phyloP scores from a whole-genome alignment of 2,329 filamentous ascomycete genomes.

The Simplicillium aogashimaense region DNA sequence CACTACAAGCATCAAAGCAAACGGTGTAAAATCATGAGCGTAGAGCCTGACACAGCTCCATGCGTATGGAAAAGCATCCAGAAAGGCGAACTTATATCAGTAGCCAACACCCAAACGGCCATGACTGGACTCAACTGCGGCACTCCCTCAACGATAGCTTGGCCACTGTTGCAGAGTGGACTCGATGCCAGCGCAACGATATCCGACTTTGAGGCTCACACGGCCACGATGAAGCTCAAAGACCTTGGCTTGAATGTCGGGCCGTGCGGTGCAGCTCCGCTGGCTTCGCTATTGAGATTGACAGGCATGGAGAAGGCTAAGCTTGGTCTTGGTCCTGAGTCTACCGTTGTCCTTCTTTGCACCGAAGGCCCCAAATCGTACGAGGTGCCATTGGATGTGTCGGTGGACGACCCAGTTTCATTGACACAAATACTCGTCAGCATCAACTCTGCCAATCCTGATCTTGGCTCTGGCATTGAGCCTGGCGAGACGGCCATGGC shows the following conservation, averaged over 20 bases:
- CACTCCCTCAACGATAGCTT: slow-evolving; percentile 55
- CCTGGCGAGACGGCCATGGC: slow-evolving; percentile 35
- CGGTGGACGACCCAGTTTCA: slow-evolving; percentile 26
- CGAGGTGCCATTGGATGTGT: slow-evolving; percentile 27
- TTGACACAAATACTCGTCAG: slow-evolving; percentile 34
- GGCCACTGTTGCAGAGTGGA: slow-evolving; percentile 45
- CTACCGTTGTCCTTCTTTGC: slow-evolving; percentile 54
- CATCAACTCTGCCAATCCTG: slow-evolving; percentile 40
- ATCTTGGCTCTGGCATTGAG: slow-evolving; percentile 27
- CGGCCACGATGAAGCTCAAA: slow-evolving; percentile 43
- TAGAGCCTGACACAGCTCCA: slow-evolving; percentile 59
- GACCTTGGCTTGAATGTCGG: slow-evolving; percentile 37
- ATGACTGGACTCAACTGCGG: slow-evolving; percentile 70
- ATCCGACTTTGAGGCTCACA: slow-evolving; percentile 52
- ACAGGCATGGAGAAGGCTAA: slow-evolving; percentile 19
- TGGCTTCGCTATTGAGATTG: slow-evolving; percentile 47
- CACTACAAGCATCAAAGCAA: slow-evolving; percentile 46
- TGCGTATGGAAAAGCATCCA: slow-evolving; percentile 46
- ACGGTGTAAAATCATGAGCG: slow-evolving; percentile 41
- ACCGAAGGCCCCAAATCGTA: slow-evolving; percentile 37
- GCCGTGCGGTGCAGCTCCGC: slow-evolving; percentile 51
- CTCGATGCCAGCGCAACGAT: slow-evolving; percentile 53
- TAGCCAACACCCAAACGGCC: slow-evolving; percentile 52
- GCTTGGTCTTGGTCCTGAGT: slow-evolving; percentile 30
- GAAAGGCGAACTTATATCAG: slow-evolving; percentile 32